phyloP scores from a whole-genome alignment of 2,329 filamentous ascomycete genomes.

The Macrophomina tecta region DNA sequence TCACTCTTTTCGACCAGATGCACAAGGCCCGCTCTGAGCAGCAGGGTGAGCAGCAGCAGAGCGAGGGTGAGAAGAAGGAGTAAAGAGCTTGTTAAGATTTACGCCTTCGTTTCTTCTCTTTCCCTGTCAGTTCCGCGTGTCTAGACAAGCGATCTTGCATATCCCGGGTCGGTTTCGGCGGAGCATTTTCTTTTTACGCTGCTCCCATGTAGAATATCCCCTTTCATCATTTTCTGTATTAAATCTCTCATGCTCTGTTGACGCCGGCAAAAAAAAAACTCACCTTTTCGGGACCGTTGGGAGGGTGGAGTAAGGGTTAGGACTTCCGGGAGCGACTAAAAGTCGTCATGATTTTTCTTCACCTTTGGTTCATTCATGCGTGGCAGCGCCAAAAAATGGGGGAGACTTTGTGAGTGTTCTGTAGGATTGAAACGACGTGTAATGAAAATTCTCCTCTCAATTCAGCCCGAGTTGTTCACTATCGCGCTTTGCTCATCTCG shows the following conservation, averaged over 20 bases:
- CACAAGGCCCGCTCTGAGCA: constrained; percentile 86
- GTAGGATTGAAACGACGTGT: constrained; percentile 24
- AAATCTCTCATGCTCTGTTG: constrained; percentile 25
- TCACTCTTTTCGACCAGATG: constrained; percentile 99
- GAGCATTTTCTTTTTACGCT: constrained; percentile 22
- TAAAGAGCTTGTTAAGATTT: constrained; percentile 4
- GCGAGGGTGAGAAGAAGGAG: constrained; percentile 30
- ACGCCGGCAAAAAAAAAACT: constrained; percentile 21
- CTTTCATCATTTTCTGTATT: constrained; percentile 23
- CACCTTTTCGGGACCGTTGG: constrained; percentile 20
- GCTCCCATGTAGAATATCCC: constrained; percentile 27
- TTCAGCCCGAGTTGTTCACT: not conserved
- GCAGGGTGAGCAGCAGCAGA: constrained; percentile 40
- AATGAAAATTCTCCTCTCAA: constrained; percentile 28
- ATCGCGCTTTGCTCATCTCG: too few relatives aligned
- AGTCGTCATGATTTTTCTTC: constrained; percentile 24
- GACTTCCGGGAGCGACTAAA: constrained; percentile 19
- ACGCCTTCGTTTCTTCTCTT: constrained; percentile 7
- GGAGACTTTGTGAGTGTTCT: constrained; percentile 10
- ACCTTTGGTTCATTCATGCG: constrained; percentile 16
- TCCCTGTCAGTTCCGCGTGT: constrained; percentile 11
- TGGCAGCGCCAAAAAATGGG: constrained; percentile 7
- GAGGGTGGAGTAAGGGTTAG: constrained; percentile 23
- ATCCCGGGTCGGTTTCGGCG: constrained; percentile 17
- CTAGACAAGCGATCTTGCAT: constrained; percentile 29